Base-by-base conservation (phyloP, 768 basidiomycete species). In the Pisolithus sp. region DNA sequence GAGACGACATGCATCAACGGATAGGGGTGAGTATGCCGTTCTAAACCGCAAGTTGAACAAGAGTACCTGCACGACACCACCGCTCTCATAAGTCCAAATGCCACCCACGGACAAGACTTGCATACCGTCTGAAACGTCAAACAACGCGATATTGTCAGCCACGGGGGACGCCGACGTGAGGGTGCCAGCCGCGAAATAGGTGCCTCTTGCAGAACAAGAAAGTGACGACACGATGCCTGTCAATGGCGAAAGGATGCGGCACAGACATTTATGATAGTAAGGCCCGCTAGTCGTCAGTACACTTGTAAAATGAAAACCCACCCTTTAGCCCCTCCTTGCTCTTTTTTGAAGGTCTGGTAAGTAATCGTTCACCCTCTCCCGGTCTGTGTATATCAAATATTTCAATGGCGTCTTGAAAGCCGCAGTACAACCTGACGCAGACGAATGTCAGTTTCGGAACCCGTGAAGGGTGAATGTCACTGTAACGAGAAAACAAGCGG, bases 251-350 rank as follows among this genome's bases (percentile, higher is more conserved):
- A 24, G 49, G 23, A 8, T 46, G 20, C 55, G 9, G n/a, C n/a
- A 7, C 18, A 10, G 4, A 10, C 3, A 18, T 47, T 18, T 31
- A 47, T 18, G 18, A 50, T 52, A 28, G 28, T 49, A 30, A n/a
- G 12, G 9, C 45, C 34, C 36, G 36, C 7, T 18, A 24, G 49
- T 46, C 20, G 34, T 26, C 21, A 56, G 24, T 12, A 13, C 12
- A 34, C 13, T 34, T 34, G 30, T 31, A 43, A 34, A 1, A 20
- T 20, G 8, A 23, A 15, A 10, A n/a, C 54, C 34, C 54, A 86
- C 93, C 94, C 77, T 93, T 95, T 42, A 96, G 74, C 0, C 93
- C 94, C 48, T 89, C 83, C 58, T 82, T 85, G 53, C 83, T 87
- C 63, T 86, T 89, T 64, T 83, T 84, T 0, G 82, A 82, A 1